phyloP scores from a whole-genome alignment of 73 alveolate genomes.

The Stentor coeruleus region DNA sequence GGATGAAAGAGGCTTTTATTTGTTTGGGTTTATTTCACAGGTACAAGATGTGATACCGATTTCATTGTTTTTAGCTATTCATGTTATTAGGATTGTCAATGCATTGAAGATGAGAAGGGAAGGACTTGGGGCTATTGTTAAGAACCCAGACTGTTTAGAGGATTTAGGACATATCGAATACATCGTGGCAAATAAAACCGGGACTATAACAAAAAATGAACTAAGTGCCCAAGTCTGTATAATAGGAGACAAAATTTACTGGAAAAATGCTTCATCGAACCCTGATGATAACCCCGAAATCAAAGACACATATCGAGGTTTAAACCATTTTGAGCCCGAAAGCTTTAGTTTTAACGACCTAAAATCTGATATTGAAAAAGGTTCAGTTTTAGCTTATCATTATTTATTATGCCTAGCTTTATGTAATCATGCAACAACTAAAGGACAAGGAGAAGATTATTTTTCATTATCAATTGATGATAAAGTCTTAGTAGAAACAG shows the following conservation, averaged over 20 bases:
- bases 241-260: too few species aligned
- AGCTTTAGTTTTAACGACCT: too few species aligned
- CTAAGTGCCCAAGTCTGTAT: too few species aligned
- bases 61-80: slow-evolving; percentile 41
- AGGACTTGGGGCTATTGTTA: not conserved
- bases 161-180: slow-evolving; percentile 34
- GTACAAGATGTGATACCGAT: slow-evolving; percentile 49
- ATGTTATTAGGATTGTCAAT: slow-evolving; percentile 36
- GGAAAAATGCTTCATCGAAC: too few species aligned
- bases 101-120: not conserved
- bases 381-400: too few species aligned
- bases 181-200: slow-evolving; percentile 35
- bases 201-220: slow-evolving; percentile 33
- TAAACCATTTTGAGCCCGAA: too few species aligned
- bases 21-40: slow-evolving; percentile 33
- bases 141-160: slow-evolving; percentile 33
- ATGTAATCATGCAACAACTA: not conserved
- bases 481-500: not conserved
- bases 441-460: not conserved
- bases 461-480: not conserved
- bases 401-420: not conserved
- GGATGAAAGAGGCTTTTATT: slow-evolving; percentile 43
- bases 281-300: too few species aligned
- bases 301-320: too few species aligned
- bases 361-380: too few species aligned